Conservation (phyloP, 148 eudicot genomes). For the Cornus suecica region DNA sequence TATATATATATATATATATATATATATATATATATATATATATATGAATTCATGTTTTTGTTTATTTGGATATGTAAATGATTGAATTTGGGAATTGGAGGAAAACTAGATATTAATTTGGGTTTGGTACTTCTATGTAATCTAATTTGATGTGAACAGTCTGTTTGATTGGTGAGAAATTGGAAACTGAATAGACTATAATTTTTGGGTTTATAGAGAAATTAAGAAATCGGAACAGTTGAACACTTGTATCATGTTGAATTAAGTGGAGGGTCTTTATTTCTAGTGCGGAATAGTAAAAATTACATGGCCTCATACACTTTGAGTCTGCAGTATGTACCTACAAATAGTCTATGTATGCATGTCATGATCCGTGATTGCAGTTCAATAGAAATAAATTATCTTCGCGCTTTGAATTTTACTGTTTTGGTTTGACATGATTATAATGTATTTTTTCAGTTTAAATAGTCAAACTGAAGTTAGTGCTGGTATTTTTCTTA, state of each 20-base stretch:
- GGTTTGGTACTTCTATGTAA: background rate
- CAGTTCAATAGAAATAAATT: background rate
- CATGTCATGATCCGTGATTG: background rate
- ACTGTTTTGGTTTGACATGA: background rate
- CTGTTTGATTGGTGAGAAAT: background rate
- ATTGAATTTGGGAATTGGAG: background rate
- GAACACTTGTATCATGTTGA: background rate
- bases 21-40: background rate
- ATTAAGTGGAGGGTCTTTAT: background rate
- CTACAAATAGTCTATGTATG: background rate
- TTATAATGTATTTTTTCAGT: background rate
- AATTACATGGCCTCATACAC: background rate
- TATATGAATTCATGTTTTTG: background rate
- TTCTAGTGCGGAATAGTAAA: background rate
- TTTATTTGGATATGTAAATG: background rate
- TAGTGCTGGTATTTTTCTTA: background rate
- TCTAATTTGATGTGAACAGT: background rate
- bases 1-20: background rate
- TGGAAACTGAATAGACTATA: background rate
- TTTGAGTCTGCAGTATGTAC: background rate
- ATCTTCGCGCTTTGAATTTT: background rate
- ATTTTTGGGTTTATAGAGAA: background rate
- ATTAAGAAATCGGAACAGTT: background rate
- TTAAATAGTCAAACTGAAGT: background rate
- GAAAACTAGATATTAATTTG: background rate